Base-by-base conservation (phyloP, 2,329 filamentous ascomycete genomes). In the Massarina eburnea region DNA sequence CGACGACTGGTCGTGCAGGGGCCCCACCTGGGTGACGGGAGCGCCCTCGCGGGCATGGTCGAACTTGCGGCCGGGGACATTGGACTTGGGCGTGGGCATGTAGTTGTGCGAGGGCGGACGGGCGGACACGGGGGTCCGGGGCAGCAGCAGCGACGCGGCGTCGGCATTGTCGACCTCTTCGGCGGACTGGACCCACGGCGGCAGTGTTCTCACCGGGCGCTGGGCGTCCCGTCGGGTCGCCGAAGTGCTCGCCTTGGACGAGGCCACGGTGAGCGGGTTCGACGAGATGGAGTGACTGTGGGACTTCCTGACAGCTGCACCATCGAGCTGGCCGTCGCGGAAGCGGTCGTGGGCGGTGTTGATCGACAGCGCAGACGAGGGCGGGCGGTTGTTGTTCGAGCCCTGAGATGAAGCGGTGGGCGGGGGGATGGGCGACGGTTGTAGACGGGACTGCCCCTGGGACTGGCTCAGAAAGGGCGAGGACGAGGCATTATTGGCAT, bases 121-220 rank as follows among this genome's bases (percentile, higher is more conserved):
- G 43, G 52, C 54, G 32, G 55, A 64, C 29, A 58, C 62, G 36
- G 68, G 69, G 8, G 66, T 66, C 10, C 66, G 56, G 4, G 67
- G 67, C n/a, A 69, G 62, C 27, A 69, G 61, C 33, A 60, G 54
- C 9, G 56, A 57, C 10, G 63, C 61, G 4, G 57, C 55, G 35
- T 66, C 61, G 45, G 49, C 61, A 44, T 60, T 53, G 35, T 67
- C 68, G 44, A 69, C 64, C 35, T 69, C 64, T 46, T 70, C 64
- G 49, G 59, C 56, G 14, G 66, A 61, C 46, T 67, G 69, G 24
- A 72, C 67, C 68, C 69, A 72, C 41, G 67, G 67, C 21, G 68
- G 68, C 18, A 71, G 58, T 4, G 67, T 65, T 32, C 67, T 55
- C 38, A 61, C 67, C 30, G 58, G 58, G 37, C 66, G 66, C 54